These are phyloP conservation scores for Camillea tinctor DNA, from an alignment of 2,329 filamentous ascomycete species.

Conservation along the genomic window DNA sequence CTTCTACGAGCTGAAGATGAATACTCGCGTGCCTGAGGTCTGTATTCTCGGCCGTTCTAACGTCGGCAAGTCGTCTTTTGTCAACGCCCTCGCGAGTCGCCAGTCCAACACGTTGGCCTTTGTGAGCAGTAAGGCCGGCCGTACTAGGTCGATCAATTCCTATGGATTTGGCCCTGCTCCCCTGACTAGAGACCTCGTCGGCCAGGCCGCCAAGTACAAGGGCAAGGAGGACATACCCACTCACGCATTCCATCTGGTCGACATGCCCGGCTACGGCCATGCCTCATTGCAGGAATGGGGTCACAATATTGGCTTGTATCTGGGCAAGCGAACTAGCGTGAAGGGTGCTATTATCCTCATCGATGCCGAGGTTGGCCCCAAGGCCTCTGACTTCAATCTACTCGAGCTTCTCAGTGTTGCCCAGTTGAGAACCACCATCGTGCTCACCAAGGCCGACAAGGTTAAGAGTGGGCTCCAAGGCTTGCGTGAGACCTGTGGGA, in stretches of 20 bases:
- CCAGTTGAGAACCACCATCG: constrained; percentile 45
- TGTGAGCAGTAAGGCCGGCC: constrained; percentile 51
- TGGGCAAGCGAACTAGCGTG: constrained; percentile 45
- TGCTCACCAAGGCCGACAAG: constrained; percentile 60
- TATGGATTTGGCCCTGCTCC: constrained; percentile 50
- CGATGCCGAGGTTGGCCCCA: constrained; percentile 51
- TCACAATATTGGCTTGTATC: constrained; percentile 49
- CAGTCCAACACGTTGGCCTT: constrained; percentile 46
- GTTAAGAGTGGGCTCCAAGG: constrained; percentile 28
- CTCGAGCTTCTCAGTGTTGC: constrained; percentile 46
- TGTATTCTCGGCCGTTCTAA: constrained; percentile 85
- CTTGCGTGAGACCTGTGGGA: constrained; percentile 26
- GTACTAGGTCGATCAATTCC: constrained; percentile 54
- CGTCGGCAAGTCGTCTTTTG: constrained; percentile 84
- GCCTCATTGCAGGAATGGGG: constrained; percentile 51
- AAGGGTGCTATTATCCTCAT: constrained; percentile 54
- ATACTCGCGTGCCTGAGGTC: constrained; percentile 58
- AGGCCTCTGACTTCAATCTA: constrained; percentile 47
- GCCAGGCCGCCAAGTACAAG: constrained; percentile 18
- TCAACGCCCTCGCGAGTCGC: constrained; percentile 74
- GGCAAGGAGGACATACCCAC: constrained; percentile 40
- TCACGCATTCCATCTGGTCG: constrained; percentile 49
- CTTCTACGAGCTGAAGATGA: constrained; percentile 49
- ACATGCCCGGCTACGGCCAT: constrained; percentile 52
- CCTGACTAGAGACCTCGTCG: constrained; percentile 24